These are phyloP conservation scores for Prunus yedoensis DNA, from an alignment of 331 rosid genomes.

Conservation along the genomic window DNA sequence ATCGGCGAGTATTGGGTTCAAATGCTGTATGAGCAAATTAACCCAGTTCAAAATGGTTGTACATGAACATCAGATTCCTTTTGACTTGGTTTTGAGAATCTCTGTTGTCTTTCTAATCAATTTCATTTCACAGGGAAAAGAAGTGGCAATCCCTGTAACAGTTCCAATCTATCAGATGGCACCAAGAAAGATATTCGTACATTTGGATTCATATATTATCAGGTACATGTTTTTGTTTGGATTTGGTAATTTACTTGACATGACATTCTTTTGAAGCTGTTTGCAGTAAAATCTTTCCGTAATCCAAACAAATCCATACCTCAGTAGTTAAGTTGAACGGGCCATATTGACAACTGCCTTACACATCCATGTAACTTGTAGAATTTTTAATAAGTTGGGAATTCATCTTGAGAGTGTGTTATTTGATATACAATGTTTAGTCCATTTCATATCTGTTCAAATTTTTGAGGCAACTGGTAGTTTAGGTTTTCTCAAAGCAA, in stretches of 20 bases:
- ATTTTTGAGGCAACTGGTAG: not conserved
- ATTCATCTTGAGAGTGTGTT: not conserved
- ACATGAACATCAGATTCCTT: not conserved
- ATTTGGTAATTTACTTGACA: not conserved
- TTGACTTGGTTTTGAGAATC: not conserved
- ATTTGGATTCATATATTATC: slow-evolving; percentile 26
- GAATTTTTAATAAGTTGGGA: not conserved
- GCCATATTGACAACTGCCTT: too few relatives aligned
- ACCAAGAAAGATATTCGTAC: slow-evolving; percentile 23
- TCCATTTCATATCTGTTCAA: not conserved
- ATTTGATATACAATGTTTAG: not conserved
- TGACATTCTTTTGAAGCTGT: not conserved
- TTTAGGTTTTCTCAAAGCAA: not conserved
- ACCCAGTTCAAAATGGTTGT: slow-evolving; percentile 19
- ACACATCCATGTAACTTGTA: not conserved
- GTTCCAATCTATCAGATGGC: not conserved
- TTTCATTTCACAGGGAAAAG: slow-evolving; percentile 8
- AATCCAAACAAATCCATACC: not conserved
- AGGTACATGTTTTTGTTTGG: not conserved
- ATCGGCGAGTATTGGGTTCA: slow-evolving; percentile 35
- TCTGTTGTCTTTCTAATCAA: not conserved
- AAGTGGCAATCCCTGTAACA: not conserved
- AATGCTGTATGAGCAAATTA: slow-evolving; percentile 26
- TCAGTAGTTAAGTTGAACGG: not conserved
- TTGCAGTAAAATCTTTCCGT: not conserved